Evolutionary conservation across 2,329 filamentous ascomycete genomes (phyloP), one percentile per base, ranked within the genome.

Genomic region (Tolypocladium paradoxum): DNA sequence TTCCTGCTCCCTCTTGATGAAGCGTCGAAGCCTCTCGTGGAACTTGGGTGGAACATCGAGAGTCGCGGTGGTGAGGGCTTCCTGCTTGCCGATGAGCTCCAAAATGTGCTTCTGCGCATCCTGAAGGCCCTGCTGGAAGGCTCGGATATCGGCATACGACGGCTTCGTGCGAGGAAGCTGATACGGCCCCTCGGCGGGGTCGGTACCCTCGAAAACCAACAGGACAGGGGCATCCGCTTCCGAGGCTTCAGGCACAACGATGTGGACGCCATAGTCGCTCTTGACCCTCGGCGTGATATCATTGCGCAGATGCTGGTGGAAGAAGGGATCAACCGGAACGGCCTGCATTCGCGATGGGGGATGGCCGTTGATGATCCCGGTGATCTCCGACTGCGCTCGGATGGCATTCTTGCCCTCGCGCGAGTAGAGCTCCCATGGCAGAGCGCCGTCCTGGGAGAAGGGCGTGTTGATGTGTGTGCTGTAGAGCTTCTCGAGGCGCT

Each of bases 401-500:
- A 88, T 82, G 31, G 81, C 80, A 65, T 90, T 95, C 76, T 93
- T 95, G 58, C 85, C 84, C 62, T 96, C 88, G 37, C 87, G 81
- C 7, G 89, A 88, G 70, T 91, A 96, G 52, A 97, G 80, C 67
- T 96, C 86, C 90, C 91, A 96, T 0, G 85, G 84, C 46, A 87
- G 81, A 12, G 83, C 83, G 36, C 84, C 84, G 46, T 88, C 83
- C 49, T 80, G 76, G 3, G 81, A 79, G 57, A 79, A 80, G 0
- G 90, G 88, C 2, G 90, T 84, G 62, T 92, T 88, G 66, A 97
- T 95, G 67, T 89, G 88, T n/a, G 90, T 85, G 63, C 87, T 81
- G 69, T 96, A 88, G 48, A 81, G 72, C 55, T 80, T 82, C 73
- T 96, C 90, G 16, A 99, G 77, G 50, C 90, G 83, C 61, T 88